A percentile compares a stretch with the other conserved stretches of the same genome.
These are phyloP conservation scores for Cutaneotrichosporon sp. DNA, from an alignment of 1,284 basidiomycete genomes.

Conservation along the genomic window DNA sequence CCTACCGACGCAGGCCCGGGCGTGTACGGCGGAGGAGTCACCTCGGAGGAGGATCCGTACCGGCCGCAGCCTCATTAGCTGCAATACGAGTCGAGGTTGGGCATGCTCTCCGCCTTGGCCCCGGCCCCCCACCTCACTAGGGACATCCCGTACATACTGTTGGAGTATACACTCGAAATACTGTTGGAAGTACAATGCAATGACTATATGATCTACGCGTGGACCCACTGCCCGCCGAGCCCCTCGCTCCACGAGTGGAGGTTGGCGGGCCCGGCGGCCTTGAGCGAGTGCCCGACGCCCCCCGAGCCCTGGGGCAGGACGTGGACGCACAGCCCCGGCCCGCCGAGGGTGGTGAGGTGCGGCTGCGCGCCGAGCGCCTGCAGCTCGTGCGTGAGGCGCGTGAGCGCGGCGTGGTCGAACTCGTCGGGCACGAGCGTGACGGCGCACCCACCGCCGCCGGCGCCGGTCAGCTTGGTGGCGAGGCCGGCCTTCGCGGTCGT, in stretches of 20 bases:
- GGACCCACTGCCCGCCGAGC: constrained; percentile 22
- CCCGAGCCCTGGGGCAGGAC: background rate
- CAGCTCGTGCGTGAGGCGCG: constrained; percentile 64
- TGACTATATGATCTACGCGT: constrained; percentile 1
- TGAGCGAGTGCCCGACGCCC: constrained; percentile 9
- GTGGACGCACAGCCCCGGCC: constrained; percentile 66
- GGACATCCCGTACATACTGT: constrained; percentile 7
- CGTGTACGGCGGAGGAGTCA: too few species aligned
- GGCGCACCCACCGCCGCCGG: constrained; percentile 97
- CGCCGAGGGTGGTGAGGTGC: constrained; percentile 90
- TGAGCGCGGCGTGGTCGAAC: constrained; percentile 63
- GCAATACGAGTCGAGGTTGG: too few species aligned
- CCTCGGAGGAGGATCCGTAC: too few species aligned
- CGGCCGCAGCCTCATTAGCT: too few species aligned
- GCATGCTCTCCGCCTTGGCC: background rate
- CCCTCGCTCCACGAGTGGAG: constrained; percentile 14
- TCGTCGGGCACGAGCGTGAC: constrained; percentile 93
- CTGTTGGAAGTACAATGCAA: constrained; percentile 11
- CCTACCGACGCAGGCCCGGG: too few species aligned
- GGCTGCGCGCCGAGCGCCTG: constrained; percentile 71
- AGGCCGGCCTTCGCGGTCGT: constrained; percentile 65
- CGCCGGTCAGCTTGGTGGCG: constrained; percentile 96
- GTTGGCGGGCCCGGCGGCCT: constrained; percentile 9
- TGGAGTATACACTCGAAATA: constrained; percentile 10
- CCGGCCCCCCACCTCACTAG: background rate